A percentile compares a stretch with the other conserved stretches of the same genome.
Conservation (phyloP, 2,329 filamentous ascomycete species). For the Fusarium sacchari region DNA sequence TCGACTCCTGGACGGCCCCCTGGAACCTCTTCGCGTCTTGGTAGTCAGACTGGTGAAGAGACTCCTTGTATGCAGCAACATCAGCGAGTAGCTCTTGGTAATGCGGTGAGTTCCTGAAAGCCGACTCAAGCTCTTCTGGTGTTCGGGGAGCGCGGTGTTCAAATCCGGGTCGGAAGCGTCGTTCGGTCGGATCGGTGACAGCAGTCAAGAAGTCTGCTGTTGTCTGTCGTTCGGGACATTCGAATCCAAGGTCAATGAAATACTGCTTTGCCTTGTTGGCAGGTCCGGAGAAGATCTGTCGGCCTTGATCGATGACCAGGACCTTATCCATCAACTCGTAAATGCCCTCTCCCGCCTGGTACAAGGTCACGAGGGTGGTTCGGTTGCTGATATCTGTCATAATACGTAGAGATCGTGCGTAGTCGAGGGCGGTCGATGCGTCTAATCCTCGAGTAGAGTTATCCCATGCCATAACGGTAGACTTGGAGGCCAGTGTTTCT, state of each 20-base stretch:
- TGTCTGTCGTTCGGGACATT: conserved; percentile 73
- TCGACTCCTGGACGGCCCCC: conserved; percentile 72
- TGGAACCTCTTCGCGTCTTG: conserved; percentile 73
- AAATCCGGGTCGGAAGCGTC: conserved; percentile 71
- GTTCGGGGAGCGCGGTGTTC: conserved; percentile 74
- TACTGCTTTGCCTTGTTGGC: conserved; percentile 70
- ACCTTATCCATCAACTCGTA: conserved; percentile 78
- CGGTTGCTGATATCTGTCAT: conserved; percentile 82
- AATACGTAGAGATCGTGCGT: conserved; percentile 73
- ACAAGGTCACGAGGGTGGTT: conserved; percentile 56
- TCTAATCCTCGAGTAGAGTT: conserved; percentile 85
- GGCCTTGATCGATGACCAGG: conserved; percentile 77
- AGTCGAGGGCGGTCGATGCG: conserved; percentile 81
- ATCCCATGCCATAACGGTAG: conserved; percentile 80
- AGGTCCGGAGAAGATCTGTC: conserved; percentile 72
- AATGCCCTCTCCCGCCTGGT: conserved; percentile 57
- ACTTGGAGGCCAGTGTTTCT: conserved; percentile 79
- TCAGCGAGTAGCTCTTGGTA: conserved; percentile 70
- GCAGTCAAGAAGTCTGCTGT: conserved; percentile 57
- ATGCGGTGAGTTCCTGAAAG: conserved; percentile 70
- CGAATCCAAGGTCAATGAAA: conserved; percentile 75
- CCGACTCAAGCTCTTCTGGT: conserved; percentile 71
- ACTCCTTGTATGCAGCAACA: conserved; percentile 59
- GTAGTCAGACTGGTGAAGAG: conserved; percentile 62
- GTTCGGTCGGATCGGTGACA: conserved; percentile 69